These are phyloP conservation scores for Schizochytrium sp. DNA, from an alignment of 108 stramenopile genomes.

Conservation along the genomic window DNA sequence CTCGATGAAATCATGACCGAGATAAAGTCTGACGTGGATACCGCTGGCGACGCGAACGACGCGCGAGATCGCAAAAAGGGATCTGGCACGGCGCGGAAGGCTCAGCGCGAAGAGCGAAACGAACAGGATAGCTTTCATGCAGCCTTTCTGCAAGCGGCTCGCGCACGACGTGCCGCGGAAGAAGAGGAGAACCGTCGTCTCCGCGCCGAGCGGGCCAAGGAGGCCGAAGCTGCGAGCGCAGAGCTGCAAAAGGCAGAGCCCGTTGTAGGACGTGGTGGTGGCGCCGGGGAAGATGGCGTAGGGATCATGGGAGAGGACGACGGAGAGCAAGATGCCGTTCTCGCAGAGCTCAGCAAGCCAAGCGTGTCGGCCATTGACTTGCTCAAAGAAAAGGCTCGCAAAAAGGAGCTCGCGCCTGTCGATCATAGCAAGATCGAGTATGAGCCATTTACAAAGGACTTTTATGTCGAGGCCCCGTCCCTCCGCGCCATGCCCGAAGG, in stretches of 20 bases:
- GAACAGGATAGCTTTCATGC: not conserved
- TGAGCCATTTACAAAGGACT: conserved; percentile 16
- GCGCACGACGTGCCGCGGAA: no score
- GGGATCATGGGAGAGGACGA: not conserved
- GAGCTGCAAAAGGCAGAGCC: not conserved
- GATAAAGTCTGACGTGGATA: not conserved
- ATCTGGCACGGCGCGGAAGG: no score
- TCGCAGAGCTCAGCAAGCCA: not conserved
- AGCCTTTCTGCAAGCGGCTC: not conserved
- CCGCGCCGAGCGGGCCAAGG: no score
- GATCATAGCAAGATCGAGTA: conserved; percentile 20
- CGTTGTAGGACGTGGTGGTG: not conserved
- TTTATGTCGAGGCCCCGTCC: not conserved
- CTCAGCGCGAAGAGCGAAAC: not conserved
- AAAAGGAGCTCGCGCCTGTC: not conserved
- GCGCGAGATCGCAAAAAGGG: no score
- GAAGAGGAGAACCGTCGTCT: no score
- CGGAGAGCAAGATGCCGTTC: not conserved
- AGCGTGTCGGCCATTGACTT: not conserved
- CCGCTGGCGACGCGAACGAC: not conserved
- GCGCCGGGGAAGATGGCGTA: not conserved
- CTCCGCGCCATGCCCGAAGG: not conserved
- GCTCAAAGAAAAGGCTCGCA: not conserved
- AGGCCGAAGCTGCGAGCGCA: no score
- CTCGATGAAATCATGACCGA: not conserved